These are phyloP conservation scores for Melanogaster broomeanus DNA, from an alignment of 768 basidiomycete genomes.

Conservation along the genomic window DNA sequence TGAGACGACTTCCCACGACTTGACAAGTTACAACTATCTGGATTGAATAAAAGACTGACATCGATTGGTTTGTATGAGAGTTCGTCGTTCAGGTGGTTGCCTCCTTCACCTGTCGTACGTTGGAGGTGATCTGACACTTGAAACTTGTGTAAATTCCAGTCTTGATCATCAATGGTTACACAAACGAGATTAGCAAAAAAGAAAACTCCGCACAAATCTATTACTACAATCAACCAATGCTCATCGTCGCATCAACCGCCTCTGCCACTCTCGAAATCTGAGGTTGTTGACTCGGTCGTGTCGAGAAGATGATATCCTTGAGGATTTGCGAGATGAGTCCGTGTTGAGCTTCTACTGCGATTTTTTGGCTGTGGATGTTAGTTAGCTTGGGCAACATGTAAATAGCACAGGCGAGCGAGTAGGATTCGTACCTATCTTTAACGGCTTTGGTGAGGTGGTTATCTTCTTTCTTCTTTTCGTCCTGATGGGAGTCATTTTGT, in stretches of 20 bases:
- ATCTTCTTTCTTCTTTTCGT: constrained; percentile 86
- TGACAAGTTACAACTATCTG: too few species aligned
- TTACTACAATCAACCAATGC: constrained; percentile 18
- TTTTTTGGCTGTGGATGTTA: constrained; percentile 63
- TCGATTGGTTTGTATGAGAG: too few species aligned
- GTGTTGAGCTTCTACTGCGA: constrained; percentile 90
- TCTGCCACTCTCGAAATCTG: constrained; percentile 28
- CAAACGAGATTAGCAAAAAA: too few species aligned
- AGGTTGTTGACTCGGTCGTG: constrained; percentile 34
- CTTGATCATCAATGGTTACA: too few species aligned
- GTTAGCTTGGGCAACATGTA: not conserved
- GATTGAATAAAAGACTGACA: too few species aligned
- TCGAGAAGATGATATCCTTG: constrained; percentile 89
- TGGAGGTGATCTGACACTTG: too few species aligned
- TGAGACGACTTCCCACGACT: too few species aligned
- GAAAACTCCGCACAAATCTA: not conserved
- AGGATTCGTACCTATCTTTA: constrained; percentile 73
- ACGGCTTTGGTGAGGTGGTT: constrained; percentile 87
- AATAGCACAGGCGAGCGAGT: not conserved
- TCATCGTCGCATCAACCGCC: constrained; percentile 41
- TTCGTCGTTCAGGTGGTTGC: too few species aligned
- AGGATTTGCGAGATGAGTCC: constrained; percentile 92
- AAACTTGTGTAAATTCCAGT: too few species aligned
- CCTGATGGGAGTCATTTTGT: constrained; percentile 31
- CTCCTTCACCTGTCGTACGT: too few species aligned